Conservation (phyloP, 371 early-diverging fungal species). For the Rhizomucor miehei region DNA sequence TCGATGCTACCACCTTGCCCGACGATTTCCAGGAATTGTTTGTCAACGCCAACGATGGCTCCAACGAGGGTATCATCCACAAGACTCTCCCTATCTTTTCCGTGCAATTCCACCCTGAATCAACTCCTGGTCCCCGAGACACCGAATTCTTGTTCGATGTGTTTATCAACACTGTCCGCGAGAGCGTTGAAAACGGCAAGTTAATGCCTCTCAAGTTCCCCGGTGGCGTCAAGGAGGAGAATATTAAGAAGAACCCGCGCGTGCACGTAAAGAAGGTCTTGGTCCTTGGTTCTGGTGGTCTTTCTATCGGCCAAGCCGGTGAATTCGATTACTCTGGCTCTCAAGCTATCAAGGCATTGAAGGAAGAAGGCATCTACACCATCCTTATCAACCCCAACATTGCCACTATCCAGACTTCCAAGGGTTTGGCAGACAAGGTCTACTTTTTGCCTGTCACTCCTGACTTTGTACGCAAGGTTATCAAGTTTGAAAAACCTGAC, state of each 20-base stretch:
- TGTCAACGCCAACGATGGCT: constrained; percentile 96
- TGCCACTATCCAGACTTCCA: constrained; percentile 95
- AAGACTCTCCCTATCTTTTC: constrained; percentile 87
- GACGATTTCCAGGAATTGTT: constrained; percentile 84
- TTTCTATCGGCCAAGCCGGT: constrained; percentile 97
- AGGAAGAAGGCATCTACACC: constrained; percentile 92
- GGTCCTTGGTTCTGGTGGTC: constrained; percentile 94
- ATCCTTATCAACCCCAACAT: constrained; percentile 96
- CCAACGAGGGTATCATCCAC: constrained; percentile 97
- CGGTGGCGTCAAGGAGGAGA: constrained; percentile 57
- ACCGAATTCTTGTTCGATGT: constrained; percentile 94
- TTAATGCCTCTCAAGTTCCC: constrained; percentile 75
- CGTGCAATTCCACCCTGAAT: constrained; percentile 98
- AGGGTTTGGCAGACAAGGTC: constrained; percentile 92
- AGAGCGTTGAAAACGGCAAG: constrained; percentile 69
- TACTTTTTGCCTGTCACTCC: constrained; percentile 95
- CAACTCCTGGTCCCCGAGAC: constrained; percentile 96
- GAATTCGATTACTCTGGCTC: constrained; percentile 98
- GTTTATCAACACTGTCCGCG: constrained; percentile 76
- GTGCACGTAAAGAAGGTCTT: constrained; percentile 78
- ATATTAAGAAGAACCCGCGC: constrained; percentile 51
- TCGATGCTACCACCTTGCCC: constrained; percentile 80
- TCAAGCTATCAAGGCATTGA: constrained; percentile 95
- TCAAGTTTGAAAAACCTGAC: constrained; percentile 90
- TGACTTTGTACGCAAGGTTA: constrained; percentile 91